A percentile compares a stretch with the other conserved stretches of the same genome.
These are phyloP conservation scores for Exserohilum turcica DNA, from an alignment of 2,329 filamentous ascomycete species.

Conservation along the genomic window DNA sequence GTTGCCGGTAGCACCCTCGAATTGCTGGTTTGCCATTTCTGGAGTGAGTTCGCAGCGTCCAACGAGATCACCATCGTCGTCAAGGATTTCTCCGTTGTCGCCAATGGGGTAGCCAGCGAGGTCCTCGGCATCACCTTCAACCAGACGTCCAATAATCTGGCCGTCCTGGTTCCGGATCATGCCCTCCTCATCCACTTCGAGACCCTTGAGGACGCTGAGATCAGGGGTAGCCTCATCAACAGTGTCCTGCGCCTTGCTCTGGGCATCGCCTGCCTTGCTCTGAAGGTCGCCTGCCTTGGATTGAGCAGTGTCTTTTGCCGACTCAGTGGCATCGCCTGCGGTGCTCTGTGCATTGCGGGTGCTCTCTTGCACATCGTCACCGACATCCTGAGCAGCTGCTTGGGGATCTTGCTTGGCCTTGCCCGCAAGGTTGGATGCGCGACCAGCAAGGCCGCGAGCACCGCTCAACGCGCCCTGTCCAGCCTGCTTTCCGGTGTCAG, in stretches of 20 bases:
- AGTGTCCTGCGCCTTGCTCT: constrained; percentile 34
- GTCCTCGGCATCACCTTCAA: constrained; percentile 59
- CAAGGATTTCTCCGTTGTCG: constrained; percentile 61
- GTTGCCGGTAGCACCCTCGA: constrained; percentile 45
- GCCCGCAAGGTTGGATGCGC: constrained; percentile 54
- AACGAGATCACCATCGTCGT: constrained; percentile 61
- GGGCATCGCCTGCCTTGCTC: constrained; percentile 39
- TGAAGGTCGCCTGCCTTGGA: constrained; percentile 27
- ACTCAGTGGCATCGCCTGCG: constrained; percentile 36
- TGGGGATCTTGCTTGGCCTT: constrained; percentile 49
- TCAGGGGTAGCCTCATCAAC: constrained; percentile 50
- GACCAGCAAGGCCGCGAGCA: constrained; percentile 54
- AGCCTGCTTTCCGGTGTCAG: constrained; percentile 42
- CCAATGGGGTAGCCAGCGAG: constrained; percentile 59
- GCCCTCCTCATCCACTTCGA: constrained; percentile 61
- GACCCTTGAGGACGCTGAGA: constrained; percentile 55
- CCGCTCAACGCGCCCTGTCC: constrained; percentile 50
- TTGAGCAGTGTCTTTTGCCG: constrained; percentile 35
- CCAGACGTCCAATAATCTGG: constrained; percentile 55
- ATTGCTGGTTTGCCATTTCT: constrained; percentile 51
- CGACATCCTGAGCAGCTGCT: constrained; percentile 46
- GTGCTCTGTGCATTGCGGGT: constrained; percentile 41
- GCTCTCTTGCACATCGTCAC: constrained; percentile 44
- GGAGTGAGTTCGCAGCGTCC: constrained; percentile 59
- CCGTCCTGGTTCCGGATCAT: constrained; percentile 58